Evolutionary conservation across 768 basidiomycete species (phyloP).

Genomic region (Lactarius vividus): DNA sequence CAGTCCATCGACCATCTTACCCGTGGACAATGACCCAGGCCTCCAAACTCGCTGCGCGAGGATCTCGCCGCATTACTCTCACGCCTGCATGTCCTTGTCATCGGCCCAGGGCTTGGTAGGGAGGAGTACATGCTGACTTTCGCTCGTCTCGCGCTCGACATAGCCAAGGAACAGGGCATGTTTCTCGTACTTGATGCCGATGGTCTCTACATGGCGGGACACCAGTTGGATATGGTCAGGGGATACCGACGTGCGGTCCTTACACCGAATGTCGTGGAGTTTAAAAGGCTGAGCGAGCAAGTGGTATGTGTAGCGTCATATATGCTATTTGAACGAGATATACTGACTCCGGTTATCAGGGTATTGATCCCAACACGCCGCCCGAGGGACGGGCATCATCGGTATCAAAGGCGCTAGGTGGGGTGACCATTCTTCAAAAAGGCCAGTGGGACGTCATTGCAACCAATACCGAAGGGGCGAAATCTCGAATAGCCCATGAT

Average conservation of each 20-base stretch:
- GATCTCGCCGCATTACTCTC: slow-evolving; percentile 67
- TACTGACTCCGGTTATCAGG: slow-evolving; percentile 26
- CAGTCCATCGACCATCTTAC: slow-evolving; percentile 4
- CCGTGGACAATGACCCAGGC: slow-evolving; percentile 36
- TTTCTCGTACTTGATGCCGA: slow-evolving; percentile 95
- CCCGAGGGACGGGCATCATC: slow-evolving; percentile 57
- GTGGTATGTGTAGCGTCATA: slow-evolving; percentile 44
- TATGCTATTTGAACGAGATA: background rate
- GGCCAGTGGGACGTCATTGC: slow-evolving; percentile 81
- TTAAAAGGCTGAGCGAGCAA: slow-evolving; percentile 76
- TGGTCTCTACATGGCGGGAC: slow-evolving; percentile 78
- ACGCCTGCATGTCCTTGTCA: slow-evolving; percentile 87
- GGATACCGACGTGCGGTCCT: slow-evolving; percentile 87
- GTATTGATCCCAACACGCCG: slow-evolving; percentile 54
- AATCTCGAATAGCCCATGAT: slow-evolving; percentile 40
- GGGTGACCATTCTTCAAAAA: slow-evolving; percentile 89
- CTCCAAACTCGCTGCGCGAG: slow-evolving; percentile 45
- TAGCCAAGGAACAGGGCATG: slow-evolving; percentile 72
- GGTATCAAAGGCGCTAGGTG: slow-evolving; percentile 75
- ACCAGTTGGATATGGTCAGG: slow-evolving; percentile 67
- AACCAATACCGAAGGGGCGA: slow-evolving; percentile 62
- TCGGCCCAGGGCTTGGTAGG: slow-evolving; percentile 93
- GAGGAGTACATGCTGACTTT: slow-evolving; percentile 86
- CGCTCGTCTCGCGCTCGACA: slow-evolving; percentile 68
- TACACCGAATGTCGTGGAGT: slow-evolving; percentile 95